A percentile compares a stretch with the other conserved stretches of the same genome.
phyloP scores from a whole-genome alignment of 2,329 filamentous ascomycete genomes.

The Colletotrichum lupini region DNA sequence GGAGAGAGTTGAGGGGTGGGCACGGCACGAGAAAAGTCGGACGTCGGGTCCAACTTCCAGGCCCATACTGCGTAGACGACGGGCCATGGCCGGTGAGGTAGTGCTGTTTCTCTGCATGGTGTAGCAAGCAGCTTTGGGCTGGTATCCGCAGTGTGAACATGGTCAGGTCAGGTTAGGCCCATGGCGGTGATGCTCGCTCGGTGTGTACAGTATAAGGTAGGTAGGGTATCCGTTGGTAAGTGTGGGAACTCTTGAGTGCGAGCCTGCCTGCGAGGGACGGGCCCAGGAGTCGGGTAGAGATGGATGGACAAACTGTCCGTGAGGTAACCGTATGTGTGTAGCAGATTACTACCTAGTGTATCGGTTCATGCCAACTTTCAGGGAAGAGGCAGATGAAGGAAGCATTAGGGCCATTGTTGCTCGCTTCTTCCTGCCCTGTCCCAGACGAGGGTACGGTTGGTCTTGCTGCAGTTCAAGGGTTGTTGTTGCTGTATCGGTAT shows the following conservation, averaged over 20 bases:
- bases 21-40: neutral
- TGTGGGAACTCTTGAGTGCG: neutral
- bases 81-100: neutral
- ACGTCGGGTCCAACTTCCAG: slow-evolving; percentile 1
- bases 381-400: neutral
- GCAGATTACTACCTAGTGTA: neutral
- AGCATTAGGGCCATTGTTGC: neutral
- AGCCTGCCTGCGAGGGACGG: neutral
- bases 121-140: neutral
- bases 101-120: neutral
- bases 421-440: neutral
- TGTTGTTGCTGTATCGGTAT: too few species aligned
- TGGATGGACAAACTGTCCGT: neutral
- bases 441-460: neutral
- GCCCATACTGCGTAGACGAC: neutral
- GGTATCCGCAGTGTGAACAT: neutral
- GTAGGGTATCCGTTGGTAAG: neutral
- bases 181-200: neutral
- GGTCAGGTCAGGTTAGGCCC: neutral
- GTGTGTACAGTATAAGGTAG: neutral
- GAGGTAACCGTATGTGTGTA: neutral
- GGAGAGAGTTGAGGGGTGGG: slow-evolving; percentile 6
- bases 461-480: neutral
- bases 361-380: neutral
- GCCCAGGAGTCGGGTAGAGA: neutral